Evolutionary conservation across 352 stramenopile species (phyloP), one percentile per base, ranked within the genome.

Genomic region (Globisporangium radiosum): DNA sequence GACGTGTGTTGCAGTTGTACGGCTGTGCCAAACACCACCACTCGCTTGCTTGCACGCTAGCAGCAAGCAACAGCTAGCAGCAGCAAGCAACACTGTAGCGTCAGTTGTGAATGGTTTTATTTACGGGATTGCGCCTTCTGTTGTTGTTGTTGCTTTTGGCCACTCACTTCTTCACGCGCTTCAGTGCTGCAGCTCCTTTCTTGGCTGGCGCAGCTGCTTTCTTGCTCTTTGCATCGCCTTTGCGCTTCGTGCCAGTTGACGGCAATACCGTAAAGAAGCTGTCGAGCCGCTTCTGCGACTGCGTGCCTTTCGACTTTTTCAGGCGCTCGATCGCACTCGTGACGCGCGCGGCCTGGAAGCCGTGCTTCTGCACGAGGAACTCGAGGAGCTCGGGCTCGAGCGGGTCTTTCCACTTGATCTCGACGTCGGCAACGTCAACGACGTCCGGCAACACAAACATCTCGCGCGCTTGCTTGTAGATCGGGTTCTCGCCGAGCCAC

Each of bases 341-440:
- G 65, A 99, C 96, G 55, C 96, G 88, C 17, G 98, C 88, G 14
- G 86, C 73, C 69, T 96, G 96, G 78, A 99, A 99, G 9, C 95
- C 94, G 78, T 98, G 96, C 66, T 98, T 91, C 33, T 98, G 92
- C n/a, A 98, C 91, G 14, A 99, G 69, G 71, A 98, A 99, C 8
- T 85, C 85, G 8, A 84, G 78, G 33, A 99, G 78, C 56, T 89
- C 88, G 25, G 87, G 88, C 63, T 95, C 84, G 63, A 97, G 68
- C 25, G 92, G 94, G 53, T 96, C 81, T 51, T 80, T 92, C 93
- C 95, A 99, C 75, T 98, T 98, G 56, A 99, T 85, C 42, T 98
- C 87, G 17, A 89, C 73, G 3, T 77, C 64, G 15, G 78, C 69
- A 33, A 76, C 64, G 52, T 88, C 63, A 1, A 77, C 61, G 8